Conservation (phyloP, 2,329 filamentous ascomycete genomes). For the Penicillium hordei region DNA sequence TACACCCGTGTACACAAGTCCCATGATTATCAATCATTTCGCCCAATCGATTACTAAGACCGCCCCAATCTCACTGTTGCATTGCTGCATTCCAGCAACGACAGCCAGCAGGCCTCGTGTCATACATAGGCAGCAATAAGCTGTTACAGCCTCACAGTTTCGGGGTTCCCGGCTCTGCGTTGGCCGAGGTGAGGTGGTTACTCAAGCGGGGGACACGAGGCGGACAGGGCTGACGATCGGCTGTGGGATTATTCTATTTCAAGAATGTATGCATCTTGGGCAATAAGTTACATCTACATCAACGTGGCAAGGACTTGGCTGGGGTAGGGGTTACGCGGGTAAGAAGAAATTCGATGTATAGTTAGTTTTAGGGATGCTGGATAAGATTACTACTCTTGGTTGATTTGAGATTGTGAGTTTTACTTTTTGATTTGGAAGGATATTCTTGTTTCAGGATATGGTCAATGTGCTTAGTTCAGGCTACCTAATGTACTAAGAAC, state of each 20-base stretch:
- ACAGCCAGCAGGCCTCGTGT: not conserved
- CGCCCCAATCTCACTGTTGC: not conserved
- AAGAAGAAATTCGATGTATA: not conserved
- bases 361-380: not conserved
- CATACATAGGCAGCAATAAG: constrained; percentile 1
- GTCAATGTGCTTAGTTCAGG: constrained; percentile 6
- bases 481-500: constrained; percentile 9
- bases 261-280: not conserved
- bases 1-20: not conserved
- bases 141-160: constrained; percentile 7
- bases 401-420: not conserved
- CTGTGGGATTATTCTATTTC: constrained; percentile 5
- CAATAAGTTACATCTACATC: constrained; percentile 4
- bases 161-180: not conserved
- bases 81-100: not conserved
- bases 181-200: not conserved
- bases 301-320: constrained; percentile 6
- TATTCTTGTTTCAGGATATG: not conserved
- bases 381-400: not conserved
- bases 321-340: not conserved
- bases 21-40: not conserved
- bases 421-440: not conserved
- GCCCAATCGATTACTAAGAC: not conserved
- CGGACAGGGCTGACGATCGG: constrained; percentile 11
- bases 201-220: constrained; percentile 11